Conservation (phyloP, 2,329 filamentous ascomycete genomes). For the Dothideomycetidae sp. region DNA sequence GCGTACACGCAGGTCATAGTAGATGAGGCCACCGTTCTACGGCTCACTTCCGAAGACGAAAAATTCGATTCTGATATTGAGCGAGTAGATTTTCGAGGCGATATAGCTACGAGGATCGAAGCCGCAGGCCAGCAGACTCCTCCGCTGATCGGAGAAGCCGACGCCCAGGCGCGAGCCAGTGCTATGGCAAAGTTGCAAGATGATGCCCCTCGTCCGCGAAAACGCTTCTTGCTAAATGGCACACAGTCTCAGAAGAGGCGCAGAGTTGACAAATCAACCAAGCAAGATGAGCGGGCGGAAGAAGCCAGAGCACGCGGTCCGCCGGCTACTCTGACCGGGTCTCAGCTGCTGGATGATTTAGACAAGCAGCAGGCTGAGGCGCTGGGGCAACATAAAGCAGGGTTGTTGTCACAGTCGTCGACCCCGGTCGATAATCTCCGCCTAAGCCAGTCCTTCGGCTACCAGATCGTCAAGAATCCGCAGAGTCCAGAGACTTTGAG, state of each 20-base stretch:
- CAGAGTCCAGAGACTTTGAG: constrained; percentile 48
- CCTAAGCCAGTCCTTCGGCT: constrained; percentile 35
- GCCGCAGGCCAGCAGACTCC: too few relatives aligned
- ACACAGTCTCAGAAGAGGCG: constrained; percentile 3
- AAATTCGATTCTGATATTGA: constrained; percentile 26
- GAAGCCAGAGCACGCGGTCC: neutral
- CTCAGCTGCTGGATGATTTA: constrained; percentile 5
- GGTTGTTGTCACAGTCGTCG: constrained; percentile 17
- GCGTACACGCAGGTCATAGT: constrained; percentile 33
- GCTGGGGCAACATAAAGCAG: constrained; percentile 15
- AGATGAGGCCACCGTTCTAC: constrained; percentile 46
- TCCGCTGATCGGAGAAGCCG: neutral
- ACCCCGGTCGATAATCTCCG: constrained; percentile 5
- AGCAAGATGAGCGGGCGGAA: neutral
- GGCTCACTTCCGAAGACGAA: constrained; percentile 29
- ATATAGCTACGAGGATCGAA: too few relatives aligned
- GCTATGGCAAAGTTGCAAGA: neutral
- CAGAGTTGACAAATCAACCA: constrained; percentile 1
- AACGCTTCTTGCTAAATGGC: constrained; percentile 2
- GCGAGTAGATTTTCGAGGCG: neutral
- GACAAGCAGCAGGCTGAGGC: constrained; percentile 4
- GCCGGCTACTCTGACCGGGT: constrained; percentile 8
- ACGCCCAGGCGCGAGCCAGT: neutral
- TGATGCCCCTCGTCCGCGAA: neutral
- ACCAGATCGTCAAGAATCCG: constrained; percentile 65